Base-by-base conservation (phyloP, 495 filamentous ascomycete species). In the Penicillium samsonianum region DNA sequence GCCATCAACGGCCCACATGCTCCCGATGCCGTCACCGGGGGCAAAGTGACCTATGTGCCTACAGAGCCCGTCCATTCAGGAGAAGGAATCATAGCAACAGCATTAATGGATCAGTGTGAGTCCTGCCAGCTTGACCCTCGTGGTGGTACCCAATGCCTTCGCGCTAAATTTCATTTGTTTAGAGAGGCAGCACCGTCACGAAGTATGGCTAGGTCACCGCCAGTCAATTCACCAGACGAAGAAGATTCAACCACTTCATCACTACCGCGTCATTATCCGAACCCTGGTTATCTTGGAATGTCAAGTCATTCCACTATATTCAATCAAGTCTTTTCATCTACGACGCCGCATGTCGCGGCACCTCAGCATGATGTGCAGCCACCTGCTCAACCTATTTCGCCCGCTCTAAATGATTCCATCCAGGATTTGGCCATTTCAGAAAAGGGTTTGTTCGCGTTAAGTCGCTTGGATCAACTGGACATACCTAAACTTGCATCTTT, bases 301-400 rank as follows among this genome's bases (percentile, higher is more conserved):
- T 74, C 73, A 8, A 76, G 73, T 42, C 72, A 76, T 64, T 64
- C 64, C 9, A 65, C 72, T 16, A 73, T 77, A 33, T 72, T 76
- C 38, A 67, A 70, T 14, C 70, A 77, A 49, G 65, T 77, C 40
- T 58, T 62, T 5, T 48, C 62, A 2, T 63, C 67, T 44, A 26
- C 25, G 25, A 26, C 25, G 25, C 25, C 25, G 3, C 25, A 26
- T 26, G 3, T n/a, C 3, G 2, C 4, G 7, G 25, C 25, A 26
- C 2, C 25, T 0, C 25, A 4, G 25, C 25, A 26, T 5, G 25
- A 26, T 26, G 25, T 26, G 25, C 51, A 51, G 10, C 60, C 59
- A 22, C 45, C 45, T 19, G 47, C 28, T 23, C 17, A 46, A 2
- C n/a, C 31, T 30, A 31, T 20, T 43, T 58, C 53, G 12, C 23